Base-by-base conservation (phyloP, 371 early-diverging fungal species). In the Mucor piriformis region DNA sequence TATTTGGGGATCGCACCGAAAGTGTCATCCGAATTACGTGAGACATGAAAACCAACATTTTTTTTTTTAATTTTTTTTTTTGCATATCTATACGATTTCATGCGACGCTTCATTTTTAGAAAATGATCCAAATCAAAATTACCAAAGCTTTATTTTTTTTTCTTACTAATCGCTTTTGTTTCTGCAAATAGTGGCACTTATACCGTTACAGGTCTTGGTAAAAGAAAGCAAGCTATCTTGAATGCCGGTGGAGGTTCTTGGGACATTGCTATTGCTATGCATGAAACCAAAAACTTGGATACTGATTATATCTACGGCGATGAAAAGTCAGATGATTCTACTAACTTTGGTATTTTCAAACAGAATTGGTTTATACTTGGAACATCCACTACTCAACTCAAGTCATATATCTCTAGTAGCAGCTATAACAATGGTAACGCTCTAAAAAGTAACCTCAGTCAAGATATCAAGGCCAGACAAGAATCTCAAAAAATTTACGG, bases 251-350 rank as follows among this genome's bases (percentile, higher is more conserved):
- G 55, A 11, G 44, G 33, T 6, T 15, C 32, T 20, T 44, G 16
- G 33, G 55, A 54, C 13, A 23, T 54, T 29, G 55, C 55, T 43
- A 54, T 54, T 54, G 44, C 55, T 33, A 54, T 54, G 55, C 55
- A 44, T 44, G 55, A 54, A 32, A 43, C 43, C 10, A 44, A 43
- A 2, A 15, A 54, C 3, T 25, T 54, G 55, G 20, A 13, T 10
- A 54, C 55, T 1, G 33, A 54, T 8, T 54, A 54, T 21, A 15
- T 32, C 2, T 54, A 54, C 7, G 55, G 55, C 32, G 55, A 54
- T 12, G 43, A 32, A 11, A 54, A 54, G 44, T 18, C 44, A 13
- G 44, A 20, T 13, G 55, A 54, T 13, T 29, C 55, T 54, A 33
- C 55, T 21, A 54, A 54, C 32, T 54, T 54, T 44, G 55, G 55